Evolutionary conservation across 345 rosid genomes (phyloP), one percentile per base, ranked within the genome.

Genomic region (Tarenaya hassleriana): DNA sequence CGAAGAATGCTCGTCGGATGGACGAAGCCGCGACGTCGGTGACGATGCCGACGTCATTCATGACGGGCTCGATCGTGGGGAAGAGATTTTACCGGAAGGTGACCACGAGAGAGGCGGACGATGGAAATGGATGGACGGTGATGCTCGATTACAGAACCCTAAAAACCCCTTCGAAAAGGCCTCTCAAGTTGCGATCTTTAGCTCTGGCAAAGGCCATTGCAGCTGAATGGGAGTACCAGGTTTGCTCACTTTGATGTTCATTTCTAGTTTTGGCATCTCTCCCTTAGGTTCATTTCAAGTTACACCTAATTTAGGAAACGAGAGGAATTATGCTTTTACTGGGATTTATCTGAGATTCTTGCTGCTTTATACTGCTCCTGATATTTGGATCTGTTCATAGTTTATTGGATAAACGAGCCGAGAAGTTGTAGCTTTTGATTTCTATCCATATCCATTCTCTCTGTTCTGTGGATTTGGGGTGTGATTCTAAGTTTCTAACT

Each of bases 211-310:
- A 83, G 55, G 97, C 97, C 56, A 70, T 92, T 56, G 97, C 88
- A 19, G 94, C 79, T 44, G 98, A 92, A 62, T 88, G 95, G 97
- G 94, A 92, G 16, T 92, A 79, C 70, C 97, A 92, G 97, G 97
- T 92, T 32, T 13, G 45, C 16, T 63, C 55, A 7, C n/a, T n/a
- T n/a, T n/a, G n/a, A n/a, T n/a, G n/a, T n/a, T 1, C 41, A 2
- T 37, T 10, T 8, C 41, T 1, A 8, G 11, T 3, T 24, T 24
- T 24, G 29, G 29, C 29, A 24, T 24, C 29, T 24, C 29, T 1
- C 1, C n/a, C n/a, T n/a, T 35, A 35, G 11, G n/a, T 27, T 16
- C 55, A 40, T 32, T 47, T 41, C 54, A 13, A 20, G 4, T 50
- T 20, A 4, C 4, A 60, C 52, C n/a, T 29, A 0, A 17, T 58